Conservation (phyloP, 352 stramenopile genomes). For the Phytophthora nicotianae region DNA sequence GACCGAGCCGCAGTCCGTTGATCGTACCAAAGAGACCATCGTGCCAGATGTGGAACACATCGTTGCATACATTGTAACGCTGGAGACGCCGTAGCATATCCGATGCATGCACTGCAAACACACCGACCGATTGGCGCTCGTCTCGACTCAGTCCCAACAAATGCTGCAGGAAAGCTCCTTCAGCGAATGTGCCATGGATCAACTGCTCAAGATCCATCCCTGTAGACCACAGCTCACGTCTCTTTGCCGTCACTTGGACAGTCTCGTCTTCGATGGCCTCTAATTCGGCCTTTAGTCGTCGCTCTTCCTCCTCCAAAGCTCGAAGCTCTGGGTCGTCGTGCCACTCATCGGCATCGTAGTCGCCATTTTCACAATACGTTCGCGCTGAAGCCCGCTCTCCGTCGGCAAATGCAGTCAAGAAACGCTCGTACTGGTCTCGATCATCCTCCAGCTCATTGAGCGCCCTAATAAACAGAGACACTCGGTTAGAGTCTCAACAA, state of each 20-base stretch:
- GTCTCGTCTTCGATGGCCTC: slow-evolving; percentile 66
- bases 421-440: slow-evolving; percentile 57
- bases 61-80: slow-evolving; percentile 90
- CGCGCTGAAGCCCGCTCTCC: slow-evolving; percentile 30
- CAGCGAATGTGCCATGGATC: slow-evolving; percentile 69
- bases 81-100: slow-evolving; percentile 81
- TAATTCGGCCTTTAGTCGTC: slow-evolving; percentile 54
- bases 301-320: slow-evolving; percentile 69
- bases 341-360: slow-evolving; percentile 43
- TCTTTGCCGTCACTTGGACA: slow-evolving; percentile 53
- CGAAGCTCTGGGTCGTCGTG: slow-evolving; percentile 54
- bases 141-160: slow-evolving; percentile 72
- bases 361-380: slow-evolving; percentile 25
- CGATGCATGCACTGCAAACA: slow-evolving; percentile 81
- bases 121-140: slow-evolving; percentile 73
- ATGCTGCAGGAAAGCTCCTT: slow-evolving; percentile 82
- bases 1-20: slow-evolving; percentile 85
- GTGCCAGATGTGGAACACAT: slow-evolving; percentile 93
- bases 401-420: slow-evolving; percentile 54
- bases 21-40: slow-evolving; percentile 90
- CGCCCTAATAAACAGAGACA: slow-evolving; percentile 36
- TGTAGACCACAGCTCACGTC: slow-evolving; percentile 75
- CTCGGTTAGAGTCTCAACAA: slow-evolving; percentile 1
- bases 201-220: slow-evolving; percentile 75
- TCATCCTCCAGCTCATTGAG: slow-evolving; percentile 53